Percentiles rank a stretch among this genome's conserved stretches.
Evolutionary conservation across 2,329 filamentous ascomycete genomes (phyloP).

Genomic region (Beauveria australis): DNA sequence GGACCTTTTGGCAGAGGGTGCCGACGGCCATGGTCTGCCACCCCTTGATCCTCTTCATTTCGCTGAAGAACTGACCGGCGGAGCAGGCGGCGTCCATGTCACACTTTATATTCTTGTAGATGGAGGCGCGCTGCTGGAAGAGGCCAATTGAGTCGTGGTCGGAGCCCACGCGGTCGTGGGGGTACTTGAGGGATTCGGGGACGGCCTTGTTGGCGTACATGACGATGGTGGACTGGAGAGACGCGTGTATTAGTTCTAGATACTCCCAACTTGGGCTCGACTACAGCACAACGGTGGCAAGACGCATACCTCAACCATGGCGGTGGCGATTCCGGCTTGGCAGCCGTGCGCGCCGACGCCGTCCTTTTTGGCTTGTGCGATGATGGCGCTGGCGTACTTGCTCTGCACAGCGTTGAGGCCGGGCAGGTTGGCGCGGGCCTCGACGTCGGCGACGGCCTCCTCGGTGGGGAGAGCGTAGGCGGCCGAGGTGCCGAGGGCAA

Average conservation of each 20-base stretch:
- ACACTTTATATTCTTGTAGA: constrained; percentile 17
- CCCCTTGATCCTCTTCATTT: constrained; percentile 15
- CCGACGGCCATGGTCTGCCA: constrained; percentile 17
- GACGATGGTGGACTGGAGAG: constrained; percentile 14
- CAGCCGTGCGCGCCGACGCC: constrained; percentile 16
- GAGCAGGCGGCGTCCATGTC: constrained; percentile 18
- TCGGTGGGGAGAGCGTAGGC: constrained; percentile 8
- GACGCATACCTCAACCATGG: constrained; percentile 15
- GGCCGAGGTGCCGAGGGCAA: constrained; percentile 9
- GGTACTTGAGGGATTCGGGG: constrained; percentile 14
- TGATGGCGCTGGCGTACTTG: constrained; percentile 16
- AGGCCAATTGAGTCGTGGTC: constrained; percentile 18
- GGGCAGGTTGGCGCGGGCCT: constrained; percentile 13
- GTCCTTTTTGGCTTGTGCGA: constrained; percentile 13
- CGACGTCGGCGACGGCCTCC: background rate
- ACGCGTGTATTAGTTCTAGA: background rate
- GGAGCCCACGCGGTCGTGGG: constrained; percentile 15
- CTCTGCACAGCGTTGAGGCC: constrained; percentile 15
- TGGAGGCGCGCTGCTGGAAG: constrained; percentile 18
- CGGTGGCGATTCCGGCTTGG: constrained; percentile 16
- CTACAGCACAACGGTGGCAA: background rate
- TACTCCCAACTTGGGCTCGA: too few relatives aligned
- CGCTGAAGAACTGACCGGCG: constrained; percentile 15
- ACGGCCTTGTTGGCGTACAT: constrained; percentile 16
- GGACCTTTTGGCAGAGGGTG: constrained; percentile 18